Conservation (phyloP, 2,329 filamentous ascomycete genomes). For the Colletotrichum noveboracense region DNA sequence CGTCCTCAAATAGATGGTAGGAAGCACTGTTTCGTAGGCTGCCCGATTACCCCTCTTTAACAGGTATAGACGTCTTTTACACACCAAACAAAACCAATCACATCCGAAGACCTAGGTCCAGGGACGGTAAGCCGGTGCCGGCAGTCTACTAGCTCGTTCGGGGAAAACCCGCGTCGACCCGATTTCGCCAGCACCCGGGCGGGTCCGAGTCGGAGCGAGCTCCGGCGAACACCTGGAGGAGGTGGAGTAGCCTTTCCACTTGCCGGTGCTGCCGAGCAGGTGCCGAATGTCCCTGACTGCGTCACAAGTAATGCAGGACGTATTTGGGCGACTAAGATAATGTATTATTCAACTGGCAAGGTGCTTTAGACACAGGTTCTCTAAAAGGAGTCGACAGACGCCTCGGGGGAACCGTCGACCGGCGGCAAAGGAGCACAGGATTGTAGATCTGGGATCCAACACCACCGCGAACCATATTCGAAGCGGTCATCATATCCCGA, state of each 20-base stretch:
- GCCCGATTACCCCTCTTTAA: not conserved
- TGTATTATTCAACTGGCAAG: accelerated
- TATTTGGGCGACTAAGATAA: not conserved
- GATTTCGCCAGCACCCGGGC: not conserved
- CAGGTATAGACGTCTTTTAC: not conserved
- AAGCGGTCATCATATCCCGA: no score
- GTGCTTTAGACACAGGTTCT: no score
- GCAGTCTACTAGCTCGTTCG: not conserved
- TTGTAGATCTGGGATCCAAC: not conserved
- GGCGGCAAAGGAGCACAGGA: accelerated
- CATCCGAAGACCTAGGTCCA: not conserved
- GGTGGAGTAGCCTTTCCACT: not conserved
- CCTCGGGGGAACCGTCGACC: accelerated
- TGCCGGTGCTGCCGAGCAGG: not conserved
- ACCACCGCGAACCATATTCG: no score
- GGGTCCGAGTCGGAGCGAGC: not conserved
- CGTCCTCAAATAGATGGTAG: not conserved
- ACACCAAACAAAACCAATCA: not conserved
- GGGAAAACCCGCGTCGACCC: not conserved
- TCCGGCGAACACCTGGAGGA: not conserved
- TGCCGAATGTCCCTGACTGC: not conserved
- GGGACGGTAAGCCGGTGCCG: not conserved
- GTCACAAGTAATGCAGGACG: not conserved
- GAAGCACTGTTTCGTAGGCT: not conserved
- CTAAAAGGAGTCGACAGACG: no score